Evolutionary conservation across 805 yeast species (phyloP).

Genomic region (Candida ficus): DNA sequence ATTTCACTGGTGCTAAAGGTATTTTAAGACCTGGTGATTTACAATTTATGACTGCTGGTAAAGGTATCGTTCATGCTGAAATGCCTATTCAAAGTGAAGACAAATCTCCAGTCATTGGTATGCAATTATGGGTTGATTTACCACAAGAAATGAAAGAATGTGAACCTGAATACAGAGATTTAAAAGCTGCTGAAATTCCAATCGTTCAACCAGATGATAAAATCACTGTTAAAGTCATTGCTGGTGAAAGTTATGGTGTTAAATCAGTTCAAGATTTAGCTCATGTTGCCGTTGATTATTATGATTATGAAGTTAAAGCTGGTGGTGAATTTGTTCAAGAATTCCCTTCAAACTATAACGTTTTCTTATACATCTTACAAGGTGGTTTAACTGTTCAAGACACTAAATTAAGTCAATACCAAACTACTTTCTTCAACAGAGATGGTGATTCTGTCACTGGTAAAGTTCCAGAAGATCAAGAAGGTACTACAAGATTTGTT

Average conservation of each 20-base stretch:
- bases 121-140: slow-evolving; percentile 87
- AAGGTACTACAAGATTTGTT: slow-evolving; percentile 52
- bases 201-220: slow-evolving; percentile 59
- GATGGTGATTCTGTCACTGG: slow-evolving; percentile 65
- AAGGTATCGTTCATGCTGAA: slow-evolving; percentile 81
- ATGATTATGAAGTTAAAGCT: slow-evolving; percentile 58
- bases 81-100: slow-evolving; percentile 62
- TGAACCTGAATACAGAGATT: slow-evolving; percentile 75
- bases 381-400: slow-evolving; percentile 52
- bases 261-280: slow-evolving; percentile 71
- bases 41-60: slow-evolving; percentile 93
- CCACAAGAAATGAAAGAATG: slow-evolving; percentile 58
- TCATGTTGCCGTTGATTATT: slow-evolving; percentile 74
- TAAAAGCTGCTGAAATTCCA: slow-evolving; percentile 68
- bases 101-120: slow-evolving; percentile 51
- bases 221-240: slow-evolving; percentile 63
- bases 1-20: slow-evolving; percentile 82
- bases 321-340: slow-evolving; percentile 60
- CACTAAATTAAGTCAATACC: slow-evolving; percentile 37
- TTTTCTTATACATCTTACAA: slow-evolving; percentile 60
- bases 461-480: slow-evolving; percentile 37
- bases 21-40: slow-evolving; percentile 75
- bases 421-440: slow-evolving; percentile 57
- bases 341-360: slow-evolving; percentile 57
- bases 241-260: slow-evolving; percentile 75